These are phyloP conservation scores for Mrakiaceae sp. DNA, from an alignment of 1,284 basidiomycete species.

Conservation along the genomic window DNA sequence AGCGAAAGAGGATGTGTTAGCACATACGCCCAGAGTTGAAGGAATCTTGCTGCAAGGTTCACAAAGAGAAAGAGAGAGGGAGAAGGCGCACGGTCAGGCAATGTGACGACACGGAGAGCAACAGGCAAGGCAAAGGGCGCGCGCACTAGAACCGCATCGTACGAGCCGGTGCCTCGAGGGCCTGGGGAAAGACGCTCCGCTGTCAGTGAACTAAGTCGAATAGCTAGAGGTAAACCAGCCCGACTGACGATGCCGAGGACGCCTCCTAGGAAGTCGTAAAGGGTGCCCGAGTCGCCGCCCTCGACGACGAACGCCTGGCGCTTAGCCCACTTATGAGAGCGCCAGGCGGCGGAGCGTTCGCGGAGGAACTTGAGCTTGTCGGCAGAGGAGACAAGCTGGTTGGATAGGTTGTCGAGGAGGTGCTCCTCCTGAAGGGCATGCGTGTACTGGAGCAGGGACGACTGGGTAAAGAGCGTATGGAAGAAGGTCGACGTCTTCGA, in stretches of 20 bases:
- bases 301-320: constrained; percentile 5
- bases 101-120: background rate
- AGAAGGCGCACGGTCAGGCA: background rate
- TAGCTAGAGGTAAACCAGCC: background rate
- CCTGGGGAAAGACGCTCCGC: background rate
- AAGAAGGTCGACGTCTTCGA: background rate
- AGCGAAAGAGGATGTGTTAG: too few species aligned
- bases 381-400: background rate
- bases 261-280: constrained; percentile 15
- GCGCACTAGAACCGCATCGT: background rate
- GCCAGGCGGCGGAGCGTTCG: constrained; percentile 8
- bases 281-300: background rate
- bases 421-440: background rate
- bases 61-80: background rate
- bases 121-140: background rate
- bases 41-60: constrained; percentile 12
- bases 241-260: constrained; percentile 13
- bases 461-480: constrained; percentile 3
- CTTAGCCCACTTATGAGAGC: constrained; percentile 1
- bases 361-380: constrained; percentile 3
- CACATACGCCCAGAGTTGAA: background rate
- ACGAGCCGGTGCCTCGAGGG: background rate
- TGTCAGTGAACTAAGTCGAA: background rate
- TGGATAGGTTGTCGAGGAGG: background rate
- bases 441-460: constrained; percentile 5